A percentile compares a stretch with the other conserved stretches of the same genome.
phyloP scores from a whole-genome alignment of 495 filamentous ascomycete species.

The Penicillium robsamsonii region DNA sequence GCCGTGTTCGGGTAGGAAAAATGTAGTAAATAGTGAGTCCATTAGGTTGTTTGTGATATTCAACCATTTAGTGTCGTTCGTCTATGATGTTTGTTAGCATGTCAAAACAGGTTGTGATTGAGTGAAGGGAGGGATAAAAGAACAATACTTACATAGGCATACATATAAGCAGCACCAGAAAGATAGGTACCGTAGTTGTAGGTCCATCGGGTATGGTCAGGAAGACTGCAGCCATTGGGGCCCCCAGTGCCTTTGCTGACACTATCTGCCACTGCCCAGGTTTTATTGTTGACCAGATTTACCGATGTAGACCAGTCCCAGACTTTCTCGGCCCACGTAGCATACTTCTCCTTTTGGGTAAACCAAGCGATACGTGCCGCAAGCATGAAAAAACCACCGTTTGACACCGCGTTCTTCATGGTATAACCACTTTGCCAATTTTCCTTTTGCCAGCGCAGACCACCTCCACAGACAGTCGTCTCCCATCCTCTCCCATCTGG shows the following conservation, averaged over 20 bases:
- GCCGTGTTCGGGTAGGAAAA: slow-evolving; percentile 13
- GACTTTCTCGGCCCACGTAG: slow-evolving; percentile 63
- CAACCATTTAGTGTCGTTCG: slow-evolving; percentile 1
- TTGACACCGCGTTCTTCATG: slow-evolving; percentile 72
- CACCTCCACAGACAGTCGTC: slow-evolving; percentile 62
- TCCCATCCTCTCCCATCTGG: slow-evolving; percentile 57
- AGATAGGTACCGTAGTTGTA: slow-evolving; percentile 70
- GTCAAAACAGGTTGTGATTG: not conserved
- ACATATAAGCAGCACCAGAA: slow-evolving; percentile 68
- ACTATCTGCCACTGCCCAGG: slow-evolving; percentile 55
- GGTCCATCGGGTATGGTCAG: slow-evolving; percentile 56
- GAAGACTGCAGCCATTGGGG: slow-evolving; percentile 26
- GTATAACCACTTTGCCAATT: slow-evolving; percentile 69
- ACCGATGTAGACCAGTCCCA: slow-evolving; percentile 62
- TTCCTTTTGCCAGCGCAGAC: slow-evolving; percentile 77
- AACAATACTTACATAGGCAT: slow-evolving; percentile 45
- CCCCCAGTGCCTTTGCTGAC: not conserved
- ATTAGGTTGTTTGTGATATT: not conserved
- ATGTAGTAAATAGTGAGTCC: slow-evolving; percentile 1
- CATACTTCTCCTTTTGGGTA: slow-evolving; percentile 67
- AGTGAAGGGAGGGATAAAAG: not conserved
- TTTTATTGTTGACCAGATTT: slow-evolving; percentile 48
- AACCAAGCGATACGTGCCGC: slow-evolving; percentile 65
- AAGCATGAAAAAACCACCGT: slow-evolving; percentile 74
- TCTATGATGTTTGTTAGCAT: not conserved